phyloP scores from a whole-genome alignment of 176 grass and related monocot genomes.

The Thinopyrum elongatum region DNA sequence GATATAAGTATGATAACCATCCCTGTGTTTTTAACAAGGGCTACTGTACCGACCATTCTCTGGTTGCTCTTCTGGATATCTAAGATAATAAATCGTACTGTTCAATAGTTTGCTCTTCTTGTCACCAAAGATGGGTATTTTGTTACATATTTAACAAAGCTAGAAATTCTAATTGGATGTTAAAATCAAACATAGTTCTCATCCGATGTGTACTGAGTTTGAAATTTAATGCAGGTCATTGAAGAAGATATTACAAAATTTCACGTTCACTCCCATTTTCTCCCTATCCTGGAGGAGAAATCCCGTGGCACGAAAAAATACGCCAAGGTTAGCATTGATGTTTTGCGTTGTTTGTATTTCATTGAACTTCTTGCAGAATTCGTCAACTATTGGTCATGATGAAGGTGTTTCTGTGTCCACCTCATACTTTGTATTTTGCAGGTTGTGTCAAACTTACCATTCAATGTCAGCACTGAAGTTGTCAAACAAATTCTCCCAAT shows the following conservation, averaged over 20 bases:
- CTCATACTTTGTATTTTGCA: constrained; percentile 39
- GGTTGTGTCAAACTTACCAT: constrained; percentile 95
- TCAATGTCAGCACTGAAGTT: constrained; percentile 95
- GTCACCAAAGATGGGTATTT: not conserved
- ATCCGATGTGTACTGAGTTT: not conserved
- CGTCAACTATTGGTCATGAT: not conserved
- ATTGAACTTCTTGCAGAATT: not conserved
- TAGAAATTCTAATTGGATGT: not conserved
- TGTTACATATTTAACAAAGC: not conserved
- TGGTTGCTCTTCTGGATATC: not conserved
- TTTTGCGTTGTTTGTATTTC: not conserved
- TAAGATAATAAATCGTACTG: not conserved
- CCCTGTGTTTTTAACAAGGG: not conserved
- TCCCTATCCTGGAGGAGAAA: constrained; percentile 69
- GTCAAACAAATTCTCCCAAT: constrained; percentile 90
- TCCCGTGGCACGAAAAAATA: constrained; percentile 24
- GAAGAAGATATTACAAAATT: constrained; percentile 95
- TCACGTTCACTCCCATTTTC: constrained; percentile 62
- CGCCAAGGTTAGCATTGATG: constrained; percentile 64
- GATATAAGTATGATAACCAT: not conserved
- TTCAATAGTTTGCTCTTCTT: not conserved
- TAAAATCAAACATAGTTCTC: not conserved
- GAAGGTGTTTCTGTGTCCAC: constrained; percentile 9
- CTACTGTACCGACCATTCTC: not conserved
- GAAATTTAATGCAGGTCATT: constrained; percentile 48